Evolutionary conservation across 2,329 filamentous ascomycete genomes (phyloP), one percentile per base, ranked within the genome.

Genomic region (Hortaea werneckii): DNA sequence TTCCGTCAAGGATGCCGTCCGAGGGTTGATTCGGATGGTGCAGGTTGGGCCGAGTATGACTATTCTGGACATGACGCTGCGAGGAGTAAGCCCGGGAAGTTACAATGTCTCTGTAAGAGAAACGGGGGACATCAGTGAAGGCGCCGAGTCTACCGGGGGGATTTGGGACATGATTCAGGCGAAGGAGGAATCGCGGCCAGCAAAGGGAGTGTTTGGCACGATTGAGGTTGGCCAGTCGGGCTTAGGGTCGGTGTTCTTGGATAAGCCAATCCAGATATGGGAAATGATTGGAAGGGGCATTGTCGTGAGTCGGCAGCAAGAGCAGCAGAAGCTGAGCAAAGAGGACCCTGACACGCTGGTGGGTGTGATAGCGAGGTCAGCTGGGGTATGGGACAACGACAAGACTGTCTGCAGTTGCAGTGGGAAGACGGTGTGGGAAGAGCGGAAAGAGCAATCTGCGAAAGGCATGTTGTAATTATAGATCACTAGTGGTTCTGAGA

Each of bases 351-450:
- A 94, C 64, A 95, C 88, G 13, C 72, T 95, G 42, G 86, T 95
- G 2, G 92, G 92, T 6, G 89, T 98, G 43, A 87, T 98, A 68
- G 92, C 92, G 41, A 76, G 92, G 62, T 95, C 89, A 66, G 90
- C 92, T 11, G 92, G 92, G n/a, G 84, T 95, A 50, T 98, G 92
- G 92, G 90, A 95, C 65, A 95, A 98, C 59, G 87, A 95, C 64
- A 98, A 96, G 76, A 95, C 86, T 40, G 90, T 98, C 5, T 98
- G 92, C 66, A 95, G 88, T 41, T 98, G 92, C 67, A 94, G 88
- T 34, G 92, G 92, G 4, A 96, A 96, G 79, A 96, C 89, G 46
- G 79, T 98, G 8, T 98, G 92, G 92, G 85, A 98, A 67, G 92
- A 98, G 74, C 80, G 92, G 57, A 82, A 83, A 67, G 89, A 95